Conservation (phyloP, 805 yeast genomes). For the Nakazawaea molendinolei region DNA sequence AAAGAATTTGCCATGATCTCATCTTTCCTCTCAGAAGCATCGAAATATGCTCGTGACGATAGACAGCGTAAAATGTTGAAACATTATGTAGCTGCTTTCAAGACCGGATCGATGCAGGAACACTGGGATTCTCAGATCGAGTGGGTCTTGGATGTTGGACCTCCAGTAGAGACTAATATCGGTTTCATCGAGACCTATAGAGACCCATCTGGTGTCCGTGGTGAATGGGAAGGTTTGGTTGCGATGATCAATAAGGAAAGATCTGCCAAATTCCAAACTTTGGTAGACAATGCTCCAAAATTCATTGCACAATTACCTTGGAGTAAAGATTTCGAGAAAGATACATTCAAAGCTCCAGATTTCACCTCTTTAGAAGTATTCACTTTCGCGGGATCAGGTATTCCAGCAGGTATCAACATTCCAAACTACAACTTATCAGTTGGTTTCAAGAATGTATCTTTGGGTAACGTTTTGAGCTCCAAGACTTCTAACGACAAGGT, state of each 20-base stretch:
- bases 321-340: slow-evolving; percentile 72
- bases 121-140: slow-evolving; percentile 78
- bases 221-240: slow-evolving; percentile 90
- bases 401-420: slow-evolving; percentile 90
- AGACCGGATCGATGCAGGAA: slow-evolving; percentile 77
- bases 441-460: slow-evolving; percentile 86
- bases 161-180: slow-evolving; percentile 70
- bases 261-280: slow-evolving; percentile 67
- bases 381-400: slow-evolving; percentile 84
- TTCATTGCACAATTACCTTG: slow-evolving; percentile 72
- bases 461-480: slow-evolving; percentile 80
- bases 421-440: slow-evolving; percentile 80
- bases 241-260: slow-evolving; percentile 87
- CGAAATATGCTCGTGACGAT: slow-evolving; percentile 61
- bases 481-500: slow-evolving; percentile 62
- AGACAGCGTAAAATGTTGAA: slow-evolving; percentile 62
- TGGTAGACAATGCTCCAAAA: slow-evolving; percentile 60
- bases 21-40: slow-evolving; percentile 49
- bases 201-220: slow-evolving; percentile 87
- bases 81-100: slow-evolving; percentile 61
- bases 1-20: slow-evolving; percentile 58
- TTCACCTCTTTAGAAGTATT: slow-evolving; percentile 86
- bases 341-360: slow-evolving; percentile 85
- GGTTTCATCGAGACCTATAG: slow-evolving; percentile 92
- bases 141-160: slow-evolving; percentile 87